Evolutionary conservation across 1,284 basidiomycete species (phyloP).

Genomic region (Moniliella sp.): DNA sequence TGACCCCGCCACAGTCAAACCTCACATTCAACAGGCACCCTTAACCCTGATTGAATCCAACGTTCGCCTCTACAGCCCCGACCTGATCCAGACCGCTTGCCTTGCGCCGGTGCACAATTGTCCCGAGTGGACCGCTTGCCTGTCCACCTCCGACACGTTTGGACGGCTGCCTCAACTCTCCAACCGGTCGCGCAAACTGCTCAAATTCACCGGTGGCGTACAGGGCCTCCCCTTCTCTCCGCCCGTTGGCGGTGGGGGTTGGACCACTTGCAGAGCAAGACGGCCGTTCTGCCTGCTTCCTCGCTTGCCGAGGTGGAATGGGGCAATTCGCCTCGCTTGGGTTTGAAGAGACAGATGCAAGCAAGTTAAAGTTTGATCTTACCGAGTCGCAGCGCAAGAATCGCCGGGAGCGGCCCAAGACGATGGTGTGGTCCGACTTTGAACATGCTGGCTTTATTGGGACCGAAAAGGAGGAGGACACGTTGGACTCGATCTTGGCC

Average conservation of each 20-base stretch:
- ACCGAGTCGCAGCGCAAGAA: slow-evolving; percentile 18
- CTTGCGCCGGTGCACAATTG: slow-evolving; percentile 11
- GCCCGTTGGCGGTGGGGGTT: no score
- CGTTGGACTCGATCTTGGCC: slow-evolving; percentile 13
- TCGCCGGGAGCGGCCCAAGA: slow-evolving; percentile 6
- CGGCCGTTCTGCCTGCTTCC: no score
- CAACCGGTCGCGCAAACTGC: slow-evolving; percentile 21
- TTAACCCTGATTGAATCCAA: slow-evolving; percentile 21
- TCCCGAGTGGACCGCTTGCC: slow-evolving; percentile 17
- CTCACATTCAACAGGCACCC: slow-evolving; percentile 14
- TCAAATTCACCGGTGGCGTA: slow-evolving; percentile 14
- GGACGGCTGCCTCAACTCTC: slow-evolving; percentile 22
- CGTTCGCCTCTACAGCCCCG: slow-evolving; percentile 20
- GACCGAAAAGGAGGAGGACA: slow-evolving; percentile 6
- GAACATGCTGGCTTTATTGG: slow-evolving; percentile 14
- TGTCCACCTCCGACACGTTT: slow-evolving; percentile 3
- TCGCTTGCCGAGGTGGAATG: slow-evolving; percentile 19
- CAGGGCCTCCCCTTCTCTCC: neutral
- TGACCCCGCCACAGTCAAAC: slow-evolving; percentile 9
- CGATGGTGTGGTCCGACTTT: slow-evolving; percentile 25
- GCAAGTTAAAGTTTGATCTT: slow-evolving; percentile 24
- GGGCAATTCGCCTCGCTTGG: slow-evolving; percentile 19
- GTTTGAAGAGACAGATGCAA: slow-evolving; percentile 23
- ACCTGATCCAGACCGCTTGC: slow-evolving; percentile 21
- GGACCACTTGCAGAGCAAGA: no score